phyloP scores from a whole-genome alignment of 345 rosid species.

The Euphorbia tirucalli region DNA sequence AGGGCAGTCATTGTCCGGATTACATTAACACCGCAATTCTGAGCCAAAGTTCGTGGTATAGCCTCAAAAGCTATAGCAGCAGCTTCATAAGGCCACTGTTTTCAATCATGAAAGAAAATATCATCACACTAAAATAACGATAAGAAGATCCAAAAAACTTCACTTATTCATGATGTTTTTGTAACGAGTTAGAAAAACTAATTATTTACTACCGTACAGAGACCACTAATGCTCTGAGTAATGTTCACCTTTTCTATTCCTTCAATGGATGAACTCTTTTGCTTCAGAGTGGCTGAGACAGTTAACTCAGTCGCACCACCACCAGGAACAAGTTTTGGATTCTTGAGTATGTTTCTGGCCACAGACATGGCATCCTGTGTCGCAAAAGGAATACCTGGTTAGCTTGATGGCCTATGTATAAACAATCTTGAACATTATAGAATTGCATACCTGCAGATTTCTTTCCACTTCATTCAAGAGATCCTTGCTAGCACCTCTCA shows the following conservation, averaged over 20 bases:
- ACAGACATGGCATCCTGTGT: slow-evolving; percentile 94
- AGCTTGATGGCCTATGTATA: not conserved
- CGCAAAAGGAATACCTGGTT: not conserved
- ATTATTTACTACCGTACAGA: not conserved
- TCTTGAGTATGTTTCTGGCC: slow-evolving; percentile 92
- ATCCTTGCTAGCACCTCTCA: slow-evolving; percentile 99
- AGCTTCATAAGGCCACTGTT: slow-evolving; percentile 98
- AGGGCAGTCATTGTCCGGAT: slow-evolving; percentile 78
- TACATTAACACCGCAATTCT: slow-evolving; percentile 81
- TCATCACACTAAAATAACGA: not conserved
- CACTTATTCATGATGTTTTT: not conserved
- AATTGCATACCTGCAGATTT: slow-evolving; percentile 70
- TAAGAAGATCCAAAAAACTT: not conserved
- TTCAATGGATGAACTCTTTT: slow-evolving; percentile 85
- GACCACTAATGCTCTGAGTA: not conserved
- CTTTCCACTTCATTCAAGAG: slow-evolving; percentile 95
- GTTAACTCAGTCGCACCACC: slow-evolving; percentile 96
- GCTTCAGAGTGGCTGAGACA: slow-evolving; percentile 86
- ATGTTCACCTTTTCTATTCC: slow-evolving; percentile 79
- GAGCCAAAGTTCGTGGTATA: slow-evolving; percentile 84
- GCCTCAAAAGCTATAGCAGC: slow-evolving; percentile 97
- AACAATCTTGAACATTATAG: not conserved
- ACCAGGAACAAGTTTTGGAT: slow-evolving; percentile 91
- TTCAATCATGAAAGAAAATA: slow-evolving; percentile 16
- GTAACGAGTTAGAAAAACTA: not conserved